phyloP scores from a whole-genome alignment of 495 filamentous ascomycete genomes.

The Parachaetomium inaequale region DNA sequence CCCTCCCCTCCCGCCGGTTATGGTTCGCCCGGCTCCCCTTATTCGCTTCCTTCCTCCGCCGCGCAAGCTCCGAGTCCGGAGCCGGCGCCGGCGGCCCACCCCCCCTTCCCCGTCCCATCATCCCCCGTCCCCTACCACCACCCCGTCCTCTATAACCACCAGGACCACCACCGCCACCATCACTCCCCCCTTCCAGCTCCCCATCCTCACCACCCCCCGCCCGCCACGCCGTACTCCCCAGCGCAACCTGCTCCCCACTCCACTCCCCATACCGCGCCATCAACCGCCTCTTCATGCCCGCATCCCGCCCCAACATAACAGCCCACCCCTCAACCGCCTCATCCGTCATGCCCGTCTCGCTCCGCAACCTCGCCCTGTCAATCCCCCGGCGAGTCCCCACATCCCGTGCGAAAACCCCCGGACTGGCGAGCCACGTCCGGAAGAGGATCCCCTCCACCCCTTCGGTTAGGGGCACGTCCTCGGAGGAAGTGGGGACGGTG shows the following conservation, averaged over 20 bases:
- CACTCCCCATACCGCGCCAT: slow-evolving; percentile 63
- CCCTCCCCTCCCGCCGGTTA: slow-evolving; percentile 65
- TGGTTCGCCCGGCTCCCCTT: slow-evolving; percentile 62
- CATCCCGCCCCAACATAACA: slow-evolving; percentile 73
- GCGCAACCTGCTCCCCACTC: slow-evolving; percentile 54
- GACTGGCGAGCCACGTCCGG: slow-evolving; percentile 58
- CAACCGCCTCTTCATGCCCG: slow-evolving; percentile 58
- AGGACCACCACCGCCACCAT: not conserved
- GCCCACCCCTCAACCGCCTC: slow-evolving; percentile 94
- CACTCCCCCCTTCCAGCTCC: slow-evolving; percentile 39
- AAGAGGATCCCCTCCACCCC: slow-evolving; percentile 60
- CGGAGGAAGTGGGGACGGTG: slow-evolving; percentile 60
- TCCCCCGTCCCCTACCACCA: slow-evolving; percentile 48
- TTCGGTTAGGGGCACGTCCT: slow-evolving; percentile 19
- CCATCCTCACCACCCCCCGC: slow-evolving; percentile 46
- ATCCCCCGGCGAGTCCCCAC: slow-evolving; percentile 61
- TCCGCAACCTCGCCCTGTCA: slow-evolving; percentile 59
- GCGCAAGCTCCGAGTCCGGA: slow-evolving; percentile 51
- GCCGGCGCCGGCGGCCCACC: slow-evolving; percentile 56
- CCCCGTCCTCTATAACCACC: slow-evolving; percentile 37
- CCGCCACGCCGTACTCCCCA: slow-evolving; percentile 62
- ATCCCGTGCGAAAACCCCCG: slow-evolving; percentile 65
- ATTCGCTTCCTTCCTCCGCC: slow-evolving; percentile 61
- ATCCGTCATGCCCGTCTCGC: slow-evolving; percentile 83
- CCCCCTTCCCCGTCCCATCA: slow-evolving; percentile 50